Evolutionary conservation across 176 grass and related monocot species (phyloP), one percentile per base, ranked within the genome.

Genomic region (Miscanthus lutarioriparius): DNA sequence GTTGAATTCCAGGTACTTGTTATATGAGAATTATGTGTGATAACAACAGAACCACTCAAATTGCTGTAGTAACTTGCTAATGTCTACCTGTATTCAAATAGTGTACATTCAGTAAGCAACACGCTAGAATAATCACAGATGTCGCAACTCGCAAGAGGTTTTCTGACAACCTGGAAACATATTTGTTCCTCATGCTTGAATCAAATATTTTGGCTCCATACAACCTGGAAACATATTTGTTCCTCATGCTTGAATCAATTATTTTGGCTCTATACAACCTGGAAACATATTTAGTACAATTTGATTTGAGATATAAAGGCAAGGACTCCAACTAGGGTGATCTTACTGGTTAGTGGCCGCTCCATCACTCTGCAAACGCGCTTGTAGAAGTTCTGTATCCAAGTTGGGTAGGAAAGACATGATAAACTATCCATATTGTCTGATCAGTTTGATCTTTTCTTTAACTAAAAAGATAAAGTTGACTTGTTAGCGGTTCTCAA

Each of bases 1-100:
- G 87, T 98, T 85, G 93, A 95, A 82, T 98, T 95, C 79, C 93
- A 98, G 96, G 96, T 98, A 93, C n/a, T 80, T 76, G 30, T 51
- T 75, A 65, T 78, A 64, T 10, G 12, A n/a, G 16, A 81, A 49
- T 61, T 28, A 49, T 62, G 26, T 67, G 48, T 78, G 67, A 22
- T 81, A 35, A 67, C 38, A 85, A 41, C 20, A 56, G 17, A 64
- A 70, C 62, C 75, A 33, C 70, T 86, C 58, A 47, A 86, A 84
- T 64, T 62, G 9, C 58, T 62, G 58, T 69, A 51, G 38, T 86
- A 30, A 12, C 67, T 36, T 80, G 43, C 20, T 49, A 80, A 49
- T 80, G 0, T 67, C 63, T 66, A 13, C 23, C 53, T 28, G 15
- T 33, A 45, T 67, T 66, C 19, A 51, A 36, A 80, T 37, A 47